Evolutionary conservation across 2,329 filamentous ascomycete species (phyloP), one percentile per base, ranked within the genome.

Genomic region (Mariannaea elegans): DNA sequence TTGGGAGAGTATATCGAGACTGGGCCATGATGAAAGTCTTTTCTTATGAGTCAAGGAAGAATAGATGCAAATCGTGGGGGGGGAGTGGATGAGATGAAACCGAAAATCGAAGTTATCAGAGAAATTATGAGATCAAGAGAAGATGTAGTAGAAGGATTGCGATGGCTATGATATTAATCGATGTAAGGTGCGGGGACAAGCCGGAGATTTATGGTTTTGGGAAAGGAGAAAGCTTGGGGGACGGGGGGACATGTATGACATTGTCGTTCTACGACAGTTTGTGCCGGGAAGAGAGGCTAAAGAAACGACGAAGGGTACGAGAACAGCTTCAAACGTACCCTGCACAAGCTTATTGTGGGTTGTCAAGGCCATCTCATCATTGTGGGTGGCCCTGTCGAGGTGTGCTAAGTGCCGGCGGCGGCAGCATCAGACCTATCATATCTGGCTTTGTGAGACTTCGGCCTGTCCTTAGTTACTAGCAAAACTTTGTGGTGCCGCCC

Each of bases 371-470:
- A 60, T 62, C 56, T 65, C 65, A 65, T 66, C 68, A 73, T 73
- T 65, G 62, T 68, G 66, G 61, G 63, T 56, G 65, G 38, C 56
- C 68, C 62, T 65, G 56, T 61, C 61, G 62, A 69, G 59, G 68
- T 66, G 61, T 57, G 64, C 62, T 65, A 42, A 63, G 56, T 24
- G 54, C 46, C 56, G 64, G 65, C 71, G 68, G 59, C 61, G 44
- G 59, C 55, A 56, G 54, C 52, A 68, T 49, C 56, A 75, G 74
- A 76, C 74, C 66, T 76, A 73, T 76, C 73, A 75, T 70, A 75
- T 76, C 67, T 64, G 39, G 59, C 60, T 60, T 63, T 70, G 67
- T 73, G 67, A 73, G 67, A 72, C 72, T 66, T 56, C 39, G 62
- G 62, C 65, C 61, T 65, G 65, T 62, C 66, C 68, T 64, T 36